Evolutionary conservation across 352 stramenopile genomes (phyloP).

Genomic region (Globisporangium megalacanthum): DNA sequence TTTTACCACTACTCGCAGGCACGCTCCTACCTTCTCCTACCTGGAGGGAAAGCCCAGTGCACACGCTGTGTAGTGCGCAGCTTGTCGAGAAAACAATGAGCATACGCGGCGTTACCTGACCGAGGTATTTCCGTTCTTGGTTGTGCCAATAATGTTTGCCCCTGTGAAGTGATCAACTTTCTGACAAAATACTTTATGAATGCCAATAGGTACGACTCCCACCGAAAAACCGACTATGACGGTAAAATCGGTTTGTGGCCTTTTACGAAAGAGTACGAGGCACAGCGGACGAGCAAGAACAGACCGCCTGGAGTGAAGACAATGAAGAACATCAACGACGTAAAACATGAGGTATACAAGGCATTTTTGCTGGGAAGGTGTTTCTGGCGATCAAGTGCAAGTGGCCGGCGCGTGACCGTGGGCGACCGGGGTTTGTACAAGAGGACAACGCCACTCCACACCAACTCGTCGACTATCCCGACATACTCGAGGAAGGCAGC

Average conservation of each 20-base stretch:
- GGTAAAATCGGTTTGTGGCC: conserved; percentile 14
- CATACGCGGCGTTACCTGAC: neutral
- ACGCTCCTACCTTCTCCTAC: neutral
- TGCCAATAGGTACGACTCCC: conserved; percentile 6
- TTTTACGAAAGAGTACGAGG: neutral
- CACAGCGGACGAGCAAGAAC: conserved; percentile 4
- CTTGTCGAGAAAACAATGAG: neutral
- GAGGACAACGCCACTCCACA: neutral
- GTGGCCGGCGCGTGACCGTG: neutral
- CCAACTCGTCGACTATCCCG: neutral
- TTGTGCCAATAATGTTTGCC: too few species aligned
- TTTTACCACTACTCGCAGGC: neutral
- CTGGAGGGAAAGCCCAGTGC: neutral
- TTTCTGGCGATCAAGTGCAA: neutral
- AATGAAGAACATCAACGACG: neutral
- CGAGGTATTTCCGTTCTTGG: neutral
- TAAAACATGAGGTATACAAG: neutral
- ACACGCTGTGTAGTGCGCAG: neutral
- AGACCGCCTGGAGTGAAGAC: neutral
- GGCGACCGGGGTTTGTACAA: neutral
- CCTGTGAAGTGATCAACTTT: too few species aligned
- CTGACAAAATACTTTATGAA: too few species aligned
- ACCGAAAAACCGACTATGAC: conserved; percentile 3
- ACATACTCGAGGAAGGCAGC: neutral
- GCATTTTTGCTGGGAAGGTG: neutral